Conservation (phyloP, 2,329 filamentous ascomycete species). For the Xylariales sp. region DNA sequence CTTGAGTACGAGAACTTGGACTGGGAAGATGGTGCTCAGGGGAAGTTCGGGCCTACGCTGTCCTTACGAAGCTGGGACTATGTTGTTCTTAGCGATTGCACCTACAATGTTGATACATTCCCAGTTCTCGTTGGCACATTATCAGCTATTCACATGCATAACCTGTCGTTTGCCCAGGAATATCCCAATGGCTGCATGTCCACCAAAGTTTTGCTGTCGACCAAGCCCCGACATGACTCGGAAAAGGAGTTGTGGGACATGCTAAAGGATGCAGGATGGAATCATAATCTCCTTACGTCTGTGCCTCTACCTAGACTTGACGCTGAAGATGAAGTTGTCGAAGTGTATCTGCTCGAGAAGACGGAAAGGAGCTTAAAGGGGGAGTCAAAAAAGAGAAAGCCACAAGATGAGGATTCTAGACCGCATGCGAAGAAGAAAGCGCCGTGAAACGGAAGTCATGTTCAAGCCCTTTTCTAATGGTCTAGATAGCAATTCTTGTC, state of each 20-base stretch:
- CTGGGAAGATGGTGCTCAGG: conserved; percentile 48
- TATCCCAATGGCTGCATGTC: conserved; percentile 6
- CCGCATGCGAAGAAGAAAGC: neutral
- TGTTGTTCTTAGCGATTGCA: conserved; percentile 55
- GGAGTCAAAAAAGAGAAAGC: neutral
- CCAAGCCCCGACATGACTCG: conserved; percentile 51
- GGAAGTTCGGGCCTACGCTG: conserved; percentile 36
- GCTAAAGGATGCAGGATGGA: conserved; percentile 42
- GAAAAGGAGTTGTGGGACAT: conserved; percentile 45
- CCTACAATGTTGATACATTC: conserved; percentile 55
- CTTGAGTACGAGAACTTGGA: conserved; percentile 52
- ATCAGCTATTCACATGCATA: conserved; percentile 40
- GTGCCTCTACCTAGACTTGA: conserved; percentile 43
- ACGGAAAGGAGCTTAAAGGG: conserved; percentile 2
- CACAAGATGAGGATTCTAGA: neutral
- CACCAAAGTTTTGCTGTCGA: conserved; percentile 48
- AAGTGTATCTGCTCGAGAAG: conserved; percentile 49
- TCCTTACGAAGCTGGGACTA: conserved; percentile 44
- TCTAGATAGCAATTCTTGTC: no score
- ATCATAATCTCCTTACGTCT: conserved; percentile 31
- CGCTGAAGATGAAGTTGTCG: conserved; percentile 38
- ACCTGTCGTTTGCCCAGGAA: conserved; percentile 15
- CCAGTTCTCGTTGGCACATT: conserved; percentile 50
- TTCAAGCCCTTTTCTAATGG: no score
- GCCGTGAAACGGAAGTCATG: no score